Percentiles rank a stretch among this genome's conserved stretches.
Conservation (phyloP, 2,329 filamentous ascomycete genomes). For the Coleophoma eucalyptorum region DNA sequence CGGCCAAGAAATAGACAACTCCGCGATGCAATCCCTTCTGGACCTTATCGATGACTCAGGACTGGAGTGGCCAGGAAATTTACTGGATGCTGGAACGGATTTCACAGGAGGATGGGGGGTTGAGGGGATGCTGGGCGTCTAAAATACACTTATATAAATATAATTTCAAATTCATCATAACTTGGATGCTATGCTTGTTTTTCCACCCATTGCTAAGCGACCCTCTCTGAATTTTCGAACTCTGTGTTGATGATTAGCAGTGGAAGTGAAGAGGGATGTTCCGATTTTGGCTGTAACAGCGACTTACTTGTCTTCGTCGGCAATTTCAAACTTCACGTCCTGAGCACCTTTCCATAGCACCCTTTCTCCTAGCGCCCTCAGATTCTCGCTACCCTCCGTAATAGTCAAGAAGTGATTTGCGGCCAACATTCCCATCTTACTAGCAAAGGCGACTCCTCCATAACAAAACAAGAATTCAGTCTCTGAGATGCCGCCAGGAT, state of each 20-base stretch:
- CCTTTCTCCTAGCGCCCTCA: constrained; percentile 14
- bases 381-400: constrained; percentile 16
- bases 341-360: constrained; percentile 22
- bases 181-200: not conserved
- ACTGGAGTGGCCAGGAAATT: not conserved
- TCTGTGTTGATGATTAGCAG: not conserved
- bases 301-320: constrained; percentile 6
- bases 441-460: constrained; percentile 18
- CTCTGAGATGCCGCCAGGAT: constrained; percentile 19
- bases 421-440: constrained; percentile 21
- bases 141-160: not conserved
- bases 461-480: constrained; percentile 22
- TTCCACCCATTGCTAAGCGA: not conserved
- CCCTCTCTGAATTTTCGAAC: not conserved
- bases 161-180: not conserved
- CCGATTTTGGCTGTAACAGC: not conserved
- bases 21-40: not conserved
- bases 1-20: not conserved
- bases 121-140: not conserved
- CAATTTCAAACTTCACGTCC: constrained; percentile 19
- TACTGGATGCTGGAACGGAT: not conserved
- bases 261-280: not conserved
- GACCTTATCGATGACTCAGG: not conserved
- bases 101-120: not conserved
- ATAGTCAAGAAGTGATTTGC: constrained; percentile 23